A percentile compares a stretch with the other conserved stretches of the same genome.
Evolutionary conservation across 2,329 filamentous ascomycete species (phyloP).

Genomic region (Paecilomyces dactylethromorphus): DNA sequence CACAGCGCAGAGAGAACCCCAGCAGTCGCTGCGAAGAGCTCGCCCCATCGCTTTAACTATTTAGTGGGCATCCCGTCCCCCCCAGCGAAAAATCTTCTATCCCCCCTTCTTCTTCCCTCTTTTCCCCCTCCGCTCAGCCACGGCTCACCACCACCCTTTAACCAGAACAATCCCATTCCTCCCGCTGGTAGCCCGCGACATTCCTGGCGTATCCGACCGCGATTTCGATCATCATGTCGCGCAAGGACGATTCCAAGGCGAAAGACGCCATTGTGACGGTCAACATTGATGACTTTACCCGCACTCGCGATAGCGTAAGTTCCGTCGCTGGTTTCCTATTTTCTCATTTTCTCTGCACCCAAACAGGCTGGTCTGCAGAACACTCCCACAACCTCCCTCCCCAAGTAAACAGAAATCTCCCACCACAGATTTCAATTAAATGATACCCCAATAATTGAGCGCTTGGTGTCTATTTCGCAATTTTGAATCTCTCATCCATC

Average conservation of each 20-base stretch:
- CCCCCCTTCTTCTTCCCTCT: constrained; percentile 8
- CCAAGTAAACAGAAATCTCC: constrained; percentile 3
- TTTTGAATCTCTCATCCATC: background rate
- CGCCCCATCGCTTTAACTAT: constrained; percentile 2
- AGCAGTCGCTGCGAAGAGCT: background rate
- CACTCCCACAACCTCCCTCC: background rate
- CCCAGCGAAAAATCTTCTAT: constrained; percentile 12
- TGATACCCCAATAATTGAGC: background rate
- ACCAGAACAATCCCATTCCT: constrained; percentile 25
- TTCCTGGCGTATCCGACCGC: constrained; percentile 31
- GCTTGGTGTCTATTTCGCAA: background rate
- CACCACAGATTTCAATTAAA: background rate
- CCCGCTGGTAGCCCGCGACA: background rate
- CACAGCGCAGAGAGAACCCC: background rate
- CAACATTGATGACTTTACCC: constrained; percentile 68
- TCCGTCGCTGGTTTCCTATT: constrained; percentile 5
- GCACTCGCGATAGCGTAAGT: constrained; percentile 77
- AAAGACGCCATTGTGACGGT: constrained; percentile 31
- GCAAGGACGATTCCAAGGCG: constrained; percentile 30
- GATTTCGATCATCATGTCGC: constrained; percentile 45
- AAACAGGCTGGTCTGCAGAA: background rate
- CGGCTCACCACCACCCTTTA: constrained; percentile 44
- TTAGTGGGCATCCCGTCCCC: constrained; percentile 5
- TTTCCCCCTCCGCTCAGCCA: constrained; percentile 36
- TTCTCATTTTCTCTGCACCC: background rate